Evolutionary conservation across 352 stramenopile genomes (phyloP).

Genomic region (Pythium apleroticum): DNA sequence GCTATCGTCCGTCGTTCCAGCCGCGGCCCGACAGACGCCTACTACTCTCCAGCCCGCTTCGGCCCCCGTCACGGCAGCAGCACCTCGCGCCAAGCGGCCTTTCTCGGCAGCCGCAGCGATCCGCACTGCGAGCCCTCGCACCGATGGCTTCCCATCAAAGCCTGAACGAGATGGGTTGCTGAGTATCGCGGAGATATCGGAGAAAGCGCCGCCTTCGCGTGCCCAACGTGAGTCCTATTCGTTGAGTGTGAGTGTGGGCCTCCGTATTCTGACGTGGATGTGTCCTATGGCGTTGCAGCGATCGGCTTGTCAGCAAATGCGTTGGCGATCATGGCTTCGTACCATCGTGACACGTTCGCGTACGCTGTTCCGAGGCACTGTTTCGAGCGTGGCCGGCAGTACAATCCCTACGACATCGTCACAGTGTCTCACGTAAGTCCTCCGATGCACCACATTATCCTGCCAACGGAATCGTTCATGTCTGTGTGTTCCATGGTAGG

Average conservation of each 20-base stretch:
- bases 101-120: conserved; percentile 18
- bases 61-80: neutral
- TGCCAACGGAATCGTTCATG: neutral
- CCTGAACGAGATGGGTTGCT: neutral
- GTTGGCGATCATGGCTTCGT: conserved; percentile 14
- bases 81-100: conserved; percentile 10
- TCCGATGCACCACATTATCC: too few species aligned
- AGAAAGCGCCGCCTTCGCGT: neutral
- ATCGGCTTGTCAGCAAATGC: neutral
- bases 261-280: neutral
- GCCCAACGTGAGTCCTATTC: neutral
- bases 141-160: neutral
- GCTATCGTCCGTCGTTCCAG: neutral
- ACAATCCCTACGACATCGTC: conserved; percentile 72
- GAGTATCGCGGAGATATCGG: neutral
- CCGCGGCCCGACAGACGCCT: neutral
- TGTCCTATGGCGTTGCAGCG: conserved; percentile 4
- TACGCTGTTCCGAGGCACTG: conserved; percentile 66
- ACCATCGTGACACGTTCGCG: conserved; percentile 53
- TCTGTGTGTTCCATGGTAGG: conserved; percentile 3
- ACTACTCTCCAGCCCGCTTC: neutral
- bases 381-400: conserved; percentile 40
- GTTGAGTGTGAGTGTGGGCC: neutral
- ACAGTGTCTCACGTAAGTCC: conserved; percentile 52
- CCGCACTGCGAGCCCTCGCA: conserved; percentile 1